phyloP scores from a whole-genome alignment of 2,329 filamentous ascomycete genomes.

The Phaeosphaeriaceae sp. region DNA sequence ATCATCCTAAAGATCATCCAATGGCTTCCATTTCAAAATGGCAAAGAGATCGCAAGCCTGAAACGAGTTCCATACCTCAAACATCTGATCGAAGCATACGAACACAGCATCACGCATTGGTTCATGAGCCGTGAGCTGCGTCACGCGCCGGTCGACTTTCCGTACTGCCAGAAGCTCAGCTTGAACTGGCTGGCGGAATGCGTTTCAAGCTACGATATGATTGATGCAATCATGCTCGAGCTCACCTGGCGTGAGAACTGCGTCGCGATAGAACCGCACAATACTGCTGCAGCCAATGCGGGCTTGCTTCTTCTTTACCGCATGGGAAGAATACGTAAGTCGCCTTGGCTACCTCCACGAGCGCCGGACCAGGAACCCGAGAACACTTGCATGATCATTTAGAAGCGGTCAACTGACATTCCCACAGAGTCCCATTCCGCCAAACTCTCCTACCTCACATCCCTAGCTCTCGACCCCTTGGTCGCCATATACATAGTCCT shows the following conservation, averaged over 20 bases:
- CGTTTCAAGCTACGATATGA: slow-evolving; percentile 35
- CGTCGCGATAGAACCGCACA: slow-evolving; percentile 31
- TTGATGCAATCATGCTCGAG: slow-evolving; percentile 42
- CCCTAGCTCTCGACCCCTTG: slow-evolving; percentile 31
- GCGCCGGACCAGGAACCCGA: neutral
- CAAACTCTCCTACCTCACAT: slow-evolving; percentile 29
- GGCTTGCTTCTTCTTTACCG: slow-evolving; percentile 38
- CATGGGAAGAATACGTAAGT: slow-evolving; percentile 25
- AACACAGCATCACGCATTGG: slow-evolving; percentile 30
- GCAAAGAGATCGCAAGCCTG: slow-evolving; percentile 25
- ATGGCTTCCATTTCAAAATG: slow-evolving; percentile 32
- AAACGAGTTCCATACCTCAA: slow-evolving; percentile 26
- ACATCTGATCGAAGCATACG: slow-evolving; percentile 28
- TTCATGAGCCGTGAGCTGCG: slow-evolving; percentile 35
- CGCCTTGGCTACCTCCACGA: neutral
- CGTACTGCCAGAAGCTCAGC: slow-evolving; percentile 11
- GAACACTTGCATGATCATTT: neutral
- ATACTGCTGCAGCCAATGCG: slow-evolving; percentile 32
- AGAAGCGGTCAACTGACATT: slow-evolving; percentile 3
- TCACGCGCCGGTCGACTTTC: slow-evolving; percentile 38
- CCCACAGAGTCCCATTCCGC: slow-evolving; percentile 15
- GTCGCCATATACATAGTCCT: slow-evolving; percentile 37
- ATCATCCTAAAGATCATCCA: slow-evolving; percentile 36
- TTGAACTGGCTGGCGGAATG: slow-evolving; percentile 38
- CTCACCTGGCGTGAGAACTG: slow-evolving; percentile 35